phyloP scores from a whole-genome alignment of 164 flowering plant species.

The Kalanchoe fedtschenkoi region DNA sequence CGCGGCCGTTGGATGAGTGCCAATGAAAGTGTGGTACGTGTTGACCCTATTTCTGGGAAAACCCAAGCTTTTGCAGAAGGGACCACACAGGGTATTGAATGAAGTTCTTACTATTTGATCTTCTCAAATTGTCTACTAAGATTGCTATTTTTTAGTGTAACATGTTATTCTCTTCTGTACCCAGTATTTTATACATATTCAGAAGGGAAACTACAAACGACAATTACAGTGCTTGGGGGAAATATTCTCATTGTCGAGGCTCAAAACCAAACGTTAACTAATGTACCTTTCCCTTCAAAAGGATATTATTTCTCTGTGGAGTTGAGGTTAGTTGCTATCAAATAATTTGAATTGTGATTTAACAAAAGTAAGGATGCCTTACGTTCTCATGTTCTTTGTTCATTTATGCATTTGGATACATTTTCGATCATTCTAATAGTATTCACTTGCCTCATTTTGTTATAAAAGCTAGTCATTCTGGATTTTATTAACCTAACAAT shows the following conservation, averaged over 20 bases:
- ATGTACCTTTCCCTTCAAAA: slow-evolving; percentile 54
- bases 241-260: slow-evolving; percentile 40
- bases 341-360: not conserved
- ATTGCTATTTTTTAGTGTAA: not conserved
- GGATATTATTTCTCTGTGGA: slow-evolving; percentile 65
- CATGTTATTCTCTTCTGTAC: slow-evolving; percentile 7
- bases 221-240: slow-evolving; percentile 39
- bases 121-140: not conserved
- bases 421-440: too few species aligned
- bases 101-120: not conserved
- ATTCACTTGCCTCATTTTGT: too few species aligned
- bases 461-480: too few species aligned
- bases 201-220: slow-evolving; percentile 44
- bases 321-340: slow-evolving; percentile 40
- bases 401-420: too few species aligned
- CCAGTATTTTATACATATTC: slow-evolving; percentile 44
- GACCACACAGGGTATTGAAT: slow-evolving; percentile 41
- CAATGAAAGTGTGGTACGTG: slow-evolving; percentile 46
- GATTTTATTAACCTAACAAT: not conserved
- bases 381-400: not conserved
- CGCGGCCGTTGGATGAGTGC: slow-evolving; percentile 56
- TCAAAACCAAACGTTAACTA: slow-evolving; percentile 54
- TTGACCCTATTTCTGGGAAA: slow-evolving; percentile 47
- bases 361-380: not conserved
- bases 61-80: slow-evolving; percentile 64